Base-by-base conservation (phyloP, 495 filamentous ascomycete species). In the Articulospora tetracladia region DNA sequence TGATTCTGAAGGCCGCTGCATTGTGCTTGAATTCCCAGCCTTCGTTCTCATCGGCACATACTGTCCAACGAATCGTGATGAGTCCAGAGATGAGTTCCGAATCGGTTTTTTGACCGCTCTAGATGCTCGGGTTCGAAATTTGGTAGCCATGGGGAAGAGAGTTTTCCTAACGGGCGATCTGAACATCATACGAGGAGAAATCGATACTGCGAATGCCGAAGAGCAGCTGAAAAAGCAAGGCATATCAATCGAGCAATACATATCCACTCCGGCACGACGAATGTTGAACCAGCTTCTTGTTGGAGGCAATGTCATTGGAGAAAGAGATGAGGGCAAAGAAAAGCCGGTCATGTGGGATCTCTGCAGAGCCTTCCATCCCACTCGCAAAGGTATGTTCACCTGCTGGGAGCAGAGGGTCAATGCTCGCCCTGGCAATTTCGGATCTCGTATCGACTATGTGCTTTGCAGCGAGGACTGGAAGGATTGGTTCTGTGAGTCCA, bases 1-100 rank as follows among this genome's bases (percentile, higher is more conserved):
- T 23, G 93, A 98, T 68, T 92, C 90, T 0, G 93, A 98, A 80
- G 94, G 94, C 4, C 86, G 94, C 39, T 93, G 91, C 66, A 84
- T 97, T 4, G 77, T 97, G n/a, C 79, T 98, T 1, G 94, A 98
- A 67, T 97, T 98, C 66, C 91, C 92, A 1, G 93, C 92, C 13
- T 98, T 98, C 66, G 89, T 98, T 20, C 78, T 98, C 1, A 85
- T 98, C 44, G 94, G 93, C 13, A 80, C 91, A 17, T 98, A 98
- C 71, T 88, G 86, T 64, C 94, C 94, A 19, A 94, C 94, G 11
- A 88, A 88, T 66, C 82, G 90, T 57, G 93, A 96, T 65, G 89
- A 92, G 55, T 83, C 82, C n/a, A 80, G 94, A 24, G 88, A 92
- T 61, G 84, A 86, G 53, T 98, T 96, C 63, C 86, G 93, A 17